Percentiles rank a stretch among this genome's conserved stretches.
Evolutionary conservation across 495 filamentous ascomycete genomes (phyloP).

Genomic region (Penicillium turbatum): DNA sequence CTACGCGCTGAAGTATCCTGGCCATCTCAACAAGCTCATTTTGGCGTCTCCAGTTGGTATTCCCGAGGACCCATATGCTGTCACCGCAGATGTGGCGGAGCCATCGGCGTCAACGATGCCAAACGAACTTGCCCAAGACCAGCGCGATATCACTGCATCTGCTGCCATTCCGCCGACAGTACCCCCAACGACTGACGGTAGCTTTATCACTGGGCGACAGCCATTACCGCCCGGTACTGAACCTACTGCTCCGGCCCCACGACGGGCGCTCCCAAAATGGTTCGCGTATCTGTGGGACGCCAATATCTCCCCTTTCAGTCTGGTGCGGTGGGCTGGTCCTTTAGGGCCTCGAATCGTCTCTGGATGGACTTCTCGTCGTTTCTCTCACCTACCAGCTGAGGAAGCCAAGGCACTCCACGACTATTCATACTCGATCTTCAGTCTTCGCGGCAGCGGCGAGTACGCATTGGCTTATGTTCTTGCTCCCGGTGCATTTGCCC

Average conservation of each 20-base stretch:
- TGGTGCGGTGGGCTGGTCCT: constrained; percentile 87
- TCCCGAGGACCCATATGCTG: constrained; percentile 90
- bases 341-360: constrained; percentile 88
- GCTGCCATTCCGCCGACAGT: constrained; percentile 25
- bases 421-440: constrained; percentile 94
- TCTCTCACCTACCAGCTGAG: constrained; percentile 76
- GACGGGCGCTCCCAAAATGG: constrained; percentile 73
- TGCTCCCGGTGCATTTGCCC: constrained; percentile 88
- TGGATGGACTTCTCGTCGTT: constrained; percentile 89
- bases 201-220: constrained; percentile 49
- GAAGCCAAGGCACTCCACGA: constrained; percentile 83
- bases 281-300: constrained; percentile 92
- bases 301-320: constrained; percentile 90
- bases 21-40: constrained; percentile 90
- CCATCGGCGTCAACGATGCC: constrained; percentile 62
- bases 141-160: constrained; percentile 48
- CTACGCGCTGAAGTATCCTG: constrained; percentile 94
- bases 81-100: constrained; percentile 75
- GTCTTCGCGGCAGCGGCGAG: constrained; percentile 85
- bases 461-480: constrained; percentile 91
- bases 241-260: constrained; percentile 40
- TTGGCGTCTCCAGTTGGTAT: constrained; percentile 91
- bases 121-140: constrained; percentile 73
- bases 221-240: constrained; percentile 25
- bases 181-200: constrained; percentile 52